Base-by-base conservation (phyloP, 176 grass and related monocot species). In the Musa itinerans region DNA sequence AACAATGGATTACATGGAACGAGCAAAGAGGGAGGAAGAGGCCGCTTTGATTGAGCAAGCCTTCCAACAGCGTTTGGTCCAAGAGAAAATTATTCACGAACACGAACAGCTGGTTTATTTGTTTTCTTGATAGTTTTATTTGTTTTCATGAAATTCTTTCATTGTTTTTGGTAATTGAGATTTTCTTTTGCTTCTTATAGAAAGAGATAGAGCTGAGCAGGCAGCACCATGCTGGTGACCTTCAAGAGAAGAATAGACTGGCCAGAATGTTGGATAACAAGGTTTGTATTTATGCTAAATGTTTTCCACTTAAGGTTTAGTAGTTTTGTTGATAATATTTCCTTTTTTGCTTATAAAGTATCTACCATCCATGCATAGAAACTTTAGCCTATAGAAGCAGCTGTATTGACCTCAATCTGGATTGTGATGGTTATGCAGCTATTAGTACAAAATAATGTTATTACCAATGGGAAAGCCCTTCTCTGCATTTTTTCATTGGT, bases 1-100 rank as follows among this genome's bases (percentile, higher is more conserved):
- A 77, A 91, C 83, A 71, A 92, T 99, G 95, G 95, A 99, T 85
- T 74, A 99, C 79, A 72, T 94, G 51, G 95, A 99, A 78, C 83
- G 95, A 71, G 95, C 95, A 52, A 90, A 90, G 65, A 86, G 91
- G 8, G 84, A 99, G 74, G 89, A 94, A 82, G 95, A 99, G 79
- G 86, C 90, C 8, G 85, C 84, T 16, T 57, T 99, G 1, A 94
- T 99, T 65, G 90, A 92, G 7, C 78, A 99, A 84, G 88, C 86
- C 21, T 99, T 86, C 59, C 84, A 85, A 43, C 89, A 94, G 53
- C 85, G 78, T 5, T 84, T 87, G 1, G 86, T 90, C 49, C 86
- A 92, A 62, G 95, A 99, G 54, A 91, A 85, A 68, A 81, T 92
- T 70, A 65, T 89, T 66, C 87, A 92, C 43, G 91, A 94, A 80